phyloP scores from a whole-genome alignment of 1,139 yeast species.

The Debaryomycetaceae sp. region DNA sequence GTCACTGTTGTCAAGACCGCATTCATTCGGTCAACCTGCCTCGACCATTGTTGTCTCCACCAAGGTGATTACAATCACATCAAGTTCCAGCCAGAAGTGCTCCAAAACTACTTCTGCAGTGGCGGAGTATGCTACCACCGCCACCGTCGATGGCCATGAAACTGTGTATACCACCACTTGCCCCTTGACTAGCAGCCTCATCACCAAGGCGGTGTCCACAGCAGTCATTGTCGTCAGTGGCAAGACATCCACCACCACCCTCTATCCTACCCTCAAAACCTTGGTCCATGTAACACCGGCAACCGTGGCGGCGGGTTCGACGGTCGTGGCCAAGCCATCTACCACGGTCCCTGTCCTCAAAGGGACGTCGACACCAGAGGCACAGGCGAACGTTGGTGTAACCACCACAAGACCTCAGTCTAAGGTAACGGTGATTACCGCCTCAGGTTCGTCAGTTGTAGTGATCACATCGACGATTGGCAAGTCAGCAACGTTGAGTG shows the following conservation, averaged over 20 bases:
- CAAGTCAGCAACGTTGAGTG: too few relatives aligned
- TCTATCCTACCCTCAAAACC: slow-evolving; percentile 11
- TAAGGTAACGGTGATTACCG: too few relatives aligned
- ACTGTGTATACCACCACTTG: slow-evolving; percentile 34
- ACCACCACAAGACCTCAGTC: too few relatives aligned
- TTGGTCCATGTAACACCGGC: slow-evolving; percentile 4
- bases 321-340: slow-evolving; percentile 1
- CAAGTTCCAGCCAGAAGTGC: slow-evolving; percentile 39
- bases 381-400: too few relatives aligned
- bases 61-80: slow-evolving; percentile 45
- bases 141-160: slow-evolving; percentile 19
- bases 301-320: slow-evolving; percentile 6
- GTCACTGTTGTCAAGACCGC: too few relatives aligned
- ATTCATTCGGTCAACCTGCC: too few relatives aligned
- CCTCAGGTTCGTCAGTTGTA: too few relatives aligned
- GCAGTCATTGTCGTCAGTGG: slow-evolving; percentile 12
- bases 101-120: slow-evolving; percentile 26
- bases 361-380: too few relatives aligned
- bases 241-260: slow-evolving; percentile 13
- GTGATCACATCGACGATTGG: too few relatives aligned
- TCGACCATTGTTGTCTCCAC: slow-evolving; percentile 25
- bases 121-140: slow-evolving; percentile 22
- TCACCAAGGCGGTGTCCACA: slow-evolving; percentile 12
- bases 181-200: slow-evolving; percentile 16
- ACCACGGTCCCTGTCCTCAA: too few relatives aligned